A percentile compares a stretch with the other conserved stretches of the same genome.
These are phyloP conservation scores for Domatiomyces catenatus DNA, from an alignment of 2,329 filamentous ascomycete species.

Conservation along the genomic window DNA sequence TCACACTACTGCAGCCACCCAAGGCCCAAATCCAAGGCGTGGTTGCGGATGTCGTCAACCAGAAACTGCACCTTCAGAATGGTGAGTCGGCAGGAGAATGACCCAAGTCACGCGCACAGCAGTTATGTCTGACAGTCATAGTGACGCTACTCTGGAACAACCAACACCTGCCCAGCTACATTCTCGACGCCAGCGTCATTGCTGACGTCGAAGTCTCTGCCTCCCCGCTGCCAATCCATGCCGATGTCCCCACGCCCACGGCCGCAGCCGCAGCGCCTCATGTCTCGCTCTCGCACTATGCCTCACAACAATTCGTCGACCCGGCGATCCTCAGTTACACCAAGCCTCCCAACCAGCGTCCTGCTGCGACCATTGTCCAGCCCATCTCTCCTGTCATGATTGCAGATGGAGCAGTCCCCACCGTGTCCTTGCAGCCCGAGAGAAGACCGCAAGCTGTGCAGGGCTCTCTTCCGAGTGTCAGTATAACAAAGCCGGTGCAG, in stretches of 20 bases:
- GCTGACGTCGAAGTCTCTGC: constrained; percentile 40
- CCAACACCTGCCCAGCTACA: constrained; percentile 37
- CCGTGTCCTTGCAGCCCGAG: constrained; percentile 6
- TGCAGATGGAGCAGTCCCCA: constrained; percentile 17
- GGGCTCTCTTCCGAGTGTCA: constrained; percentile 16
- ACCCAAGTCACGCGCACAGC: constrained; percentile 1
- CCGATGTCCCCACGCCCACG: constrained; percentile 9
- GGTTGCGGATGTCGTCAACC: constrained; percentile 54
- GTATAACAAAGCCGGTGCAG: constrained; percentile 8
- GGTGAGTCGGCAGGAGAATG: constrained; percentile 35
- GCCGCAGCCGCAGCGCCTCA: constrained; percentile 2
- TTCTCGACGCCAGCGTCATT: constrained; percentile 43
- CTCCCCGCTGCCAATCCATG: constrained; percentile 16
- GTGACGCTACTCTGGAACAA: constrained; percentile 35
- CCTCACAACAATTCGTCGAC: constrained; percentile 45
- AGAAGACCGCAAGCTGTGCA: constrained; percentile 6
- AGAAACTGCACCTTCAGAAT: constrained; percentile 55
- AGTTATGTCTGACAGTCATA: constrained; percentile 24
- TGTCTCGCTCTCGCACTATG: constrained; percentile 3
- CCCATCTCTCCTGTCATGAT: constrained; percentile 20
- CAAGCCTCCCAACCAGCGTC: constrained; percentile 16
- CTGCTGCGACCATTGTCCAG: constrained; percentile 7
- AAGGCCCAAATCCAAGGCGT: constrained; percentile 52
- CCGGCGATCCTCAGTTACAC: constrained; percentile 65
- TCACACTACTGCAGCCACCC: constrained; percentile 53